Conservation (phyloP, 2,329 filamentous ascomycete species). For the Aspergillus ibericus region DNA sequence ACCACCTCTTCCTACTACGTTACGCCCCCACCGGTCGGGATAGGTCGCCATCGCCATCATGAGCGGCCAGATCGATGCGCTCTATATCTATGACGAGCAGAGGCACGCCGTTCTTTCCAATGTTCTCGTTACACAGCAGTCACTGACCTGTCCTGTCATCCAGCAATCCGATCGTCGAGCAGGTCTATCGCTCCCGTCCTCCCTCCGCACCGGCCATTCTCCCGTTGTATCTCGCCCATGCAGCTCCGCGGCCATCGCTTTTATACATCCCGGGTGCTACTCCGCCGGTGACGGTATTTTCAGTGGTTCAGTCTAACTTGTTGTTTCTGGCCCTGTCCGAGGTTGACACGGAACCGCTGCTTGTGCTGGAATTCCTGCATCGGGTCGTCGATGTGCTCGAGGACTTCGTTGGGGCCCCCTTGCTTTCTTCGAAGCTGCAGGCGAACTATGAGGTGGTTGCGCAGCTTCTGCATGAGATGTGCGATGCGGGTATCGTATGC, state of each 20-base stretch:
- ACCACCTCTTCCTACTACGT: neutral
- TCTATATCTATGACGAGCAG: constrained; percentile 96
- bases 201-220: constrained; percentile 74
- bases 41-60: constrained; percentile 53
- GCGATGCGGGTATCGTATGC: constrained; percentile 83
- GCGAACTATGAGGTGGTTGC: constrained; percentile 89
- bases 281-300: constrained; percentile 86
- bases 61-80: constrained; percentile 86
- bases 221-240: constrained; percentile 81
- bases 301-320: constrained; percentile 80
- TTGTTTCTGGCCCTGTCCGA: constrained; percentile 84
- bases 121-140: neutral
- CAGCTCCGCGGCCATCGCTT: constrained; percentile 77
- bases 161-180: constrained; percentile 82
- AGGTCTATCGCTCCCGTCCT: constrained; percentile 81
- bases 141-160: constrained; percentile 19
- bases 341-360: constrained; percentile 80
- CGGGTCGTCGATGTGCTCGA: constrained; percentile 88
- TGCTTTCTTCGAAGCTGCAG: constrained; percentile 84
- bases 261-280: constrained; percentile 80
- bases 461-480: constrained; percentile 92
- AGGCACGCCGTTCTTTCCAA: constrained; percentile 59
- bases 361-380: constrained; percentile 92
- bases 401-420: constrained; percentile 86
- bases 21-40: constrained; percentile 20